Conservation (phyloP, 805 yeast genomes). For the Candida qinlingensis region DNA sequence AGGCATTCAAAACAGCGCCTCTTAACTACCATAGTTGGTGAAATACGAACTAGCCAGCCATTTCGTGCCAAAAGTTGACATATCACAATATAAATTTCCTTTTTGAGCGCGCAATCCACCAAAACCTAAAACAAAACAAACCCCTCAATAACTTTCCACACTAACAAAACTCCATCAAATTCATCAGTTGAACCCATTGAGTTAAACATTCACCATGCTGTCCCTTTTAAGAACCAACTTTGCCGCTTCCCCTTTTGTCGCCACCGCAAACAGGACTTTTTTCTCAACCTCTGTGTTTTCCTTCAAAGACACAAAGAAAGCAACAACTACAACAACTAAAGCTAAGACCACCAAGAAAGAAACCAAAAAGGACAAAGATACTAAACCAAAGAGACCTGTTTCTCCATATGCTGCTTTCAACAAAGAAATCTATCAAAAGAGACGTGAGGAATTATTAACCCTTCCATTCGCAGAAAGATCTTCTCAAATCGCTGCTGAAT, state of each 20-base stretch:
- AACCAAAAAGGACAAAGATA: conserved; percentile 4
- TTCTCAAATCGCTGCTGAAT: conserved; percentile 5
- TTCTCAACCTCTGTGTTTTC: not conserved
- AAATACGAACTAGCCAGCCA: not conserved
- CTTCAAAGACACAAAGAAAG: not conserved
- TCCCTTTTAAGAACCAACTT: not conserved
- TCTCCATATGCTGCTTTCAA: conserved; percentile 12
- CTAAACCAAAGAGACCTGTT: conserved; percentile 9
- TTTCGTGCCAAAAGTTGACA: not conserved
- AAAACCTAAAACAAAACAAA: not conserved
- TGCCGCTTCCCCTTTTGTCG: not conserved
- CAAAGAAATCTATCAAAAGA: conserved; percentile 9
- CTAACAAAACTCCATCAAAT: not conserved
- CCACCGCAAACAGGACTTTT: not conserved
- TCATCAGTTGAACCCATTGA: not conserved
- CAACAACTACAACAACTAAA: not conserved
- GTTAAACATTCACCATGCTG: not conserved
- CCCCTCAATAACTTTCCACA: not conserved
- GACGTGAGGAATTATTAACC: conserved; percentile 11
- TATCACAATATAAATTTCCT: not conserved
- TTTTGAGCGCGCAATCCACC: not conserved
- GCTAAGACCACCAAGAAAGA: conserved; percentile 6
- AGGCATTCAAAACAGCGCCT: too few relatives aligned
- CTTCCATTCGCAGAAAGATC: conserved; percentile 13
- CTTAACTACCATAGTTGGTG: too few relatives aligned